phyloP scores from a whole-genome alignment of 1,284 basidiomycete genomes.

The Mycosarcoma mackinlayi region DNA sequence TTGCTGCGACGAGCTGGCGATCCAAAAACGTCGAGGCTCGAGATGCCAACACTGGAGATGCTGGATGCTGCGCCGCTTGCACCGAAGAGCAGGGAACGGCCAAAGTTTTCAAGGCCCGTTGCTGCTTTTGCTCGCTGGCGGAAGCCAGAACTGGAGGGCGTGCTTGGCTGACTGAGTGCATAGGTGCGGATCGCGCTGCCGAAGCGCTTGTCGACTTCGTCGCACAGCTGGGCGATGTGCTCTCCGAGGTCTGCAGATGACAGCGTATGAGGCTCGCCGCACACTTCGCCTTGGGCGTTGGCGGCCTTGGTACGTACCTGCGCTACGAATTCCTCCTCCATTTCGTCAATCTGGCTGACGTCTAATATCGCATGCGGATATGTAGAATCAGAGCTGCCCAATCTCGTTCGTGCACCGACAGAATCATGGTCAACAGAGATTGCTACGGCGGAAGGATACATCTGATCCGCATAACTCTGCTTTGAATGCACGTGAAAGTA shows the following conservation, averaged over 20 bases:
- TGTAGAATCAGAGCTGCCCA: slow-evolving; percentile 32
- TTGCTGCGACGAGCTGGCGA: slow-evolving; percentile 50
- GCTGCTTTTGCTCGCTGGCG: slow-evolving; percentile 53
- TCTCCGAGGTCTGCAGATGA: slow-evolving; percentile 30
- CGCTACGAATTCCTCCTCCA: slow-evolving; percentile 36
- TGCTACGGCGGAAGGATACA: slow-evolving; percentile 35
- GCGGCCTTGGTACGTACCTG: slow-evolving; percentile 44
- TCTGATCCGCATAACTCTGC: slow-evolving; percentile 40
- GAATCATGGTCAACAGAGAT: slow-evolving; percentile 12
- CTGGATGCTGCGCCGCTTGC: slow-evolving; percentile 35
- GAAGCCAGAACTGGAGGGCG: slow-evolving; percentile 35
- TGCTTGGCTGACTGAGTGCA: slow-evolving; percentile 30
- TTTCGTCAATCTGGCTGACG: slow-evolving; percentile 48
- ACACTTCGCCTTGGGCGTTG: slow-evolving; percentile 19
- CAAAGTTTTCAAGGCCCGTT: slow-evolving; percentile 55
- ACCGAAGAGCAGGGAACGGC: slow-evolving; percentile 50
- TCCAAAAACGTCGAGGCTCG: slow-evolving; percentile 52
- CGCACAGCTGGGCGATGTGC: slow-evolving; percentile 38
- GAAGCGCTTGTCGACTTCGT: slow-evolving; percentile 39
- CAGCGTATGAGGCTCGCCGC: slow-evolving; percentile 27
- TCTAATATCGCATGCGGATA: slow-evolving; percentile 53
- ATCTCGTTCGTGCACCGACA: neutral
- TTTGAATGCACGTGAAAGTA: slow-evolving; percentile 57
- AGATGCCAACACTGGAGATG: slow-evolving; percentile 42
- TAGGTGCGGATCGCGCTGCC: slow-evolving; percentile 13